Conservation (phyloP, 805 yeast genomes). For the Candida piceae region DNA sequence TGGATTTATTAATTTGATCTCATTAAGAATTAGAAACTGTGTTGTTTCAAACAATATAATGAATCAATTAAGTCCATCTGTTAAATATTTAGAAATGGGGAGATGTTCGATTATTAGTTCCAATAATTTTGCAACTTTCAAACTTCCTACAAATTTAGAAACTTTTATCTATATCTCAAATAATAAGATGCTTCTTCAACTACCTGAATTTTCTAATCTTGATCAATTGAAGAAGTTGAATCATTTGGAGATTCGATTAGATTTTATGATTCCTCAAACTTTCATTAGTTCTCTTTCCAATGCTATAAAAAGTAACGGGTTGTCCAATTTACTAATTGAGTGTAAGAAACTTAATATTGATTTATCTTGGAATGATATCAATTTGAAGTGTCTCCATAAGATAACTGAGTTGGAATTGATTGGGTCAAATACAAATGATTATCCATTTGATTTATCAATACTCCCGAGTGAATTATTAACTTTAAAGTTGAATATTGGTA, state of each 20-base stretch:
- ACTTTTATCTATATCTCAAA: slow-evolving; percentile 1
- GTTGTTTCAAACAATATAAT: slow-evolving; percentile 1
- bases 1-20: not conserved
- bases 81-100: not conserved
- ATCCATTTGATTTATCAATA: slow-evolving; percentile 1
- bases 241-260: not conserved
- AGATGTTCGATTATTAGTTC: slow-evolving; percentile 1
- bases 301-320: not conserved
- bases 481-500: not conserved
- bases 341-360: not conserved
- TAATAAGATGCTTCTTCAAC: not conserved
- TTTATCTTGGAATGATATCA: not conserved
- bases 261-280: not conserved
- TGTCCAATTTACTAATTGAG: not conserved
- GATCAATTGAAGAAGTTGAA: not conserved
- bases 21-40: slow-evolving; percentile 3
- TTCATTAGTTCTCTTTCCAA: not conserved
- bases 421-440: not conserved
- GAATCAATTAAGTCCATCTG: not conserved
- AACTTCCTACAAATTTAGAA: slow-evolving; percentile 1
- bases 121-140: not conserved
- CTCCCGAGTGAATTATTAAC: not conserved
- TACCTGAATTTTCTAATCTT: slow-evolving; percentile 1
- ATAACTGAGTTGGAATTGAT: not conserved
- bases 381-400: not conserved